Evolutionary conservation across 345 rosid species (phyloP).

Genomic region (Reutealis trisperma): DNA sequence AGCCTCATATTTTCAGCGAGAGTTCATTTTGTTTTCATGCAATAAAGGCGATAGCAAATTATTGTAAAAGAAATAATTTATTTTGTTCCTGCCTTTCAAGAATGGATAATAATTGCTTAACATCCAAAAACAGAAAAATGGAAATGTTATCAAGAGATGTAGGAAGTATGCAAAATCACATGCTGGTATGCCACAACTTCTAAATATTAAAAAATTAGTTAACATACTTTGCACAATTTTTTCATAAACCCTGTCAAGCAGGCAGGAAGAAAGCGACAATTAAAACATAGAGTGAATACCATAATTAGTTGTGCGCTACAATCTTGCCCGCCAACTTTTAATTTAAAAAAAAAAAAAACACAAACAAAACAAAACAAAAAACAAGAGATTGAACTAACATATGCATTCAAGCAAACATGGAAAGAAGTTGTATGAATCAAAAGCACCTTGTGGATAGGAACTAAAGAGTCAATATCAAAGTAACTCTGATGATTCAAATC

Average conservation of each 20-base stretch:
- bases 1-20: not conserved
- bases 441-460: too few relatives aligned
- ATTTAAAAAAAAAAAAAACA: not conserved
- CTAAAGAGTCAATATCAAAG: too few relatives aligned
- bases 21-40: not conserved
- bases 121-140: too few relatives aligned
- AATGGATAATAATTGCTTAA: not conserved
- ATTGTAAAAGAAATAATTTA: not conserved
- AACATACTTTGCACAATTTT: not conserved
- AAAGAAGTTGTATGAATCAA: too few relatives aligned
- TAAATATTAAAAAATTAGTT: not conserved
- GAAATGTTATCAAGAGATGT: too few relatives aligned
- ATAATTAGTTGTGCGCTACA: not conserved
- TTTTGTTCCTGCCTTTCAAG: not conserved
- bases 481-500: too few relatives aligned
- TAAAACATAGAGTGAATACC: not conserved
- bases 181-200: not conserved
- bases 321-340: not conserved
- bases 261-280: not conserved
- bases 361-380: too few relatives aligned
- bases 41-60: not conserved
- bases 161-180: too few relatives aligned
- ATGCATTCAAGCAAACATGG: not conserved
- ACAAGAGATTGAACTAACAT: not conserved
- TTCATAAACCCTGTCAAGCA: slow-evolving; percentile 4